Base-by-base conservation (phyloP, 2,329 filamentous ascomycete genomes). In the Dactylonectria estremocensis region DNA sequence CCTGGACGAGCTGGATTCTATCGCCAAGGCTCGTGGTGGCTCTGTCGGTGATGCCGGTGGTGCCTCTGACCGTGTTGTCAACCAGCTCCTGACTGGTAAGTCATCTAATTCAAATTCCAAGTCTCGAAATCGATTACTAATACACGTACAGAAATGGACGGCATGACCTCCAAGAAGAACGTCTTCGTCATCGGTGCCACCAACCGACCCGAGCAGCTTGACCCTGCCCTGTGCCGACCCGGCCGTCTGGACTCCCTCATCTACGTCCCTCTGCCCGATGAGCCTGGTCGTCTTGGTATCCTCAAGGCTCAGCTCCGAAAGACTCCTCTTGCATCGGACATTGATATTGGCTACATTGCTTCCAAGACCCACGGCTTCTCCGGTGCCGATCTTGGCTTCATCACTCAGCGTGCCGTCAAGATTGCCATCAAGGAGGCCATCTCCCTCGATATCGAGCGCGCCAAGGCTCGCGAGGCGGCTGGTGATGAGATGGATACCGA, bases 81-180 rank as follows among this genome's bases (percentile, higher is more conserved):
- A 99, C 88, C 97, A 99, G 88, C 95, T 99, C 81, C 87, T 99
- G 80, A 99, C 96, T 74, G 94, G 92, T 94, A 89, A 89, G 90
- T 85, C 24, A 76, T 64, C 31, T 5, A 22, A 20, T 57, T 33
- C 11, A 13, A 52, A 10, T 18, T 14, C 9, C 14, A 7, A 11
- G 35, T 18, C n/a, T 7, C 16, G 1, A 18, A 22, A 6, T 5
- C 13, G 13, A 20, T 37, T 16, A 22, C 86, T 90, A 83, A 90
- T 76, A 50, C 10, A 53, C 33, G 11, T 20, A 16, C 70, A 93
- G 94, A 98, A 90, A 98, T 98, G 95, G 95, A 98, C 76, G 95
- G 95, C 78, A 98, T 98, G 95, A 98, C 95, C 52, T 98, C 95
- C 45, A 99, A 99, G 93, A 99, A 99, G 93, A 99, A 99, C 82